Conservation (phyloP, 1,284 basidiomycete genomes). For the Marasmius fiardii region DNA sequence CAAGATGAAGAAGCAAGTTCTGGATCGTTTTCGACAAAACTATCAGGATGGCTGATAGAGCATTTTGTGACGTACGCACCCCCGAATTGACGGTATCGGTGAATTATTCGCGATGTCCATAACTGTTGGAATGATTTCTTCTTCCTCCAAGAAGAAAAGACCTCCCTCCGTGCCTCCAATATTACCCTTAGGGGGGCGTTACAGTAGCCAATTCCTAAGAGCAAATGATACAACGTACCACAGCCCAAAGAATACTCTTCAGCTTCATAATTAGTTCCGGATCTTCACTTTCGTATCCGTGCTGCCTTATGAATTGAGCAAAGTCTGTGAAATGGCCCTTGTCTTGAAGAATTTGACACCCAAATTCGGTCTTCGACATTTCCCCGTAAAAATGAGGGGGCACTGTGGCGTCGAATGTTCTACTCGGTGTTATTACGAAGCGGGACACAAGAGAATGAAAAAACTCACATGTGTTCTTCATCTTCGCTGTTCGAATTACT, state of each 20-base stretch:
- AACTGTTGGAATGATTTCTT: conserved; percentile 88
- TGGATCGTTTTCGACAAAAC: conserved; percentile 34
- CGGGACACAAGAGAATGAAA: background rate
- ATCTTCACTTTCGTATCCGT: conserved; percentile 85
- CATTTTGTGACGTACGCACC: conserved; percentile 45
- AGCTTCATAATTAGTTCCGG: conserved; percentile 81
- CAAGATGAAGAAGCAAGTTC: conserved; percentile 95
- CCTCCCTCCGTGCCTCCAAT: conserved; percentile 90
- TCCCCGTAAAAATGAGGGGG: conserved; percentile 98
- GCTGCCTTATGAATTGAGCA: conserved; percentile 84
- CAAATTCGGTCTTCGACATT: conserved; percentile 93
- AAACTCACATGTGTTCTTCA: conserved; percentile 53
- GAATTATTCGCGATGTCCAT: conserved; percentile 91
- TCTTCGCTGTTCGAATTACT: conserved; percentile 53
- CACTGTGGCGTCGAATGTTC: conserved; percentile 82
- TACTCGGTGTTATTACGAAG: conserved; percentile 22
- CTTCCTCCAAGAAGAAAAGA: conserved; percentile 91
- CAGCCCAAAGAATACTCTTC: conserved; percentile 96
- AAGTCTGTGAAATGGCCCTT: conserved; percentile 93
- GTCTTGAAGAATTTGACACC: conserved; percentile 85
- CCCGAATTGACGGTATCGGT: conserved; percentile 86
- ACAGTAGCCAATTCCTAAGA: conserved; percentile 7
- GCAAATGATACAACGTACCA: conserved; percentile 54
- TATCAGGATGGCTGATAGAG: conserved; percentile 7
- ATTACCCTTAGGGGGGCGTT: conserved; percentile 65